Base-by-base conservation (phyloP, 2,329 filamentous ascomycete genomes). In the Cercospora beticola region DNA sequence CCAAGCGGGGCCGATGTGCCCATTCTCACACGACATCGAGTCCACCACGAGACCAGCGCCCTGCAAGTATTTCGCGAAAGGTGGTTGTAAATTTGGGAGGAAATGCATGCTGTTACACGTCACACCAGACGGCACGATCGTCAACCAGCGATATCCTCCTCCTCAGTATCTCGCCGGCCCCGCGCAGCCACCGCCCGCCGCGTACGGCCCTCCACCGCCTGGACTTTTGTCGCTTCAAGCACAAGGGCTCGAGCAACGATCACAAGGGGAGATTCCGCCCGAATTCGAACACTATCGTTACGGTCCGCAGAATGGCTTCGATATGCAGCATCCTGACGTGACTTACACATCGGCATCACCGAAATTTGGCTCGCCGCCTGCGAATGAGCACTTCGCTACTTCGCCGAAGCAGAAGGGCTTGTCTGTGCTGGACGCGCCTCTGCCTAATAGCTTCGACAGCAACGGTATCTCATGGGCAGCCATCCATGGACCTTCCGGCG, bases 31-130 rank as follows among this genome's bases (percentile, higher is more conserved):
- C 83, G 94, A 96, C 72, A 89, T 95, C 72, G 92, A 95, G 78
- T 87, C 89, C 31, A 88, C 93, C 49, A 88, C 91, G 62, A 93
- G 97, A 79, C 94, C 92, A 70, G 89, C 96, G 73, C 88, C 88
- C 12, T 99, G 95, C 89, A 99, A 98, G 83, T 99, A 98, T 83
- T 99, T 98, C 80, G 92, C 94, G 78, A 99, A 98, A 93, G 95
- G 95, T 74, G 97, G 97, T 82, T 99, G 95, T 89, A 98, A 98
- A 81, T 99, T 98, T 80, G 95, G 95, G 71, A 92, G 93, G 72
- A 98, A 98, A 82, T 99, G 95, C 85, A 94, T 94, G 77, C 92
- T 98, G 78, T 92, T 96, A 73, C 95, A 99, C 81, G 91, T 98
- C 76, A 89, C 97, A 60, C 93, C 94, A 74, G 94, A 98, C 81